phyloP scores from a whole-genome alignment of 257 asterid species.

The Solanum chiquidenum region DNA sequence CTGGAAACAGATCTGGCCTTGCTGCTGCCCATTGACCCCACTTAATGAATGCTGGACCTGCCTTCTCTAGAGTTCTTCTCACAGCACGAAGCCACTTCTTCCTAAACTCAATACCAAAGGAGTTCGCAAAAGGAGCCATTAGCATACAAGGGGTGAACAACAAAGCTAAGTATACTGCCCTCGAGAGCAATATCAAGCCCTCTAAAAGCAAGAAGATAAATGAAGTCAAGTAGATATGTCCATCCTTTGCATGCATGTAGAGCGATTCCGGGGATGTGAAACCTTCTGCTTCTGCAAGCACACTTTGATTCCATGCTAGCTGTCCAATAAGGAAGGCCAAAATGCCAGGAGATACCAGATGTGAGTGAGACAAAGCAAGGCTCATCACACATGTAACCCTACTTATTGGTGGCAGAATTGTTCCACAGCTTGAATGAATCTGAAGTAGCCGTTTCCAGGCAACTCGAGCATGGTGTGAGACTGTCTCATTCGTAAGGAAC shows the following conservation, averaged over 20 bases:
- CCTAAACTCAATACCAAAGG: slow-evolving; percentile 57
- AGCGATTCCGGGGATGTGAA: slow-evolving; percentile 39
- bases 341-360: slow-evolving; percentile 72
- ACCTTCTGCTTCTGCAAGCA: slow-evolving; percentile 47
- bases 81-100: slow-evolving; percentile 57
- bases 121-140: slow-evolving; percentile 74
- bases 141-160: slow-evolving; percentile 67
- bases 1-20: slow-evolving; percentile 81
- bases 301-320: slow-evolving; percentile 33
- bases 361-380: slow-evolving; percentile 72
- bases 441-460: slow-evolving; percentile 54
- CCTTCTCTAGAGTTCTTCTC: slow-evolving; percentile 66
- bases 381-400: slow-evolving; percentile 64
- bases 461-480: slow-evolving; percentile 44
- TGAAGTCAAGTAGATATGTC: slow-evolving; percentile 41
- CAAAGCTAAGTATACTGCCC: slow-evolving; percentile 52
- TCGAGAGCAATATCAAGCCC: slow-evolving; percentile 50
- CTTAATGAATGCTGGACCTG: slow-evolving; percentile 90
- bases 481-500: slow-evolving; percentile 15
- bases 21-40: slow-evolving; percentile 99
- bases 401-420: slow-evolving; percentile 44
- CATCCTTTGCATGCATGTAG: slow-evolving; percentile 51
- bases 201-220: slow-evolving; percentile 46
- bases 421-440: slow-evolving; percentile 38
- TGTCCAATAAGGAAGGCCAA: slow-evolving; percentile 57